phyloP scores from a whole-genome alignment of 2,329 filamentous ascomycete genomes.

The Ophiostoma tasmaniense region DNA sequence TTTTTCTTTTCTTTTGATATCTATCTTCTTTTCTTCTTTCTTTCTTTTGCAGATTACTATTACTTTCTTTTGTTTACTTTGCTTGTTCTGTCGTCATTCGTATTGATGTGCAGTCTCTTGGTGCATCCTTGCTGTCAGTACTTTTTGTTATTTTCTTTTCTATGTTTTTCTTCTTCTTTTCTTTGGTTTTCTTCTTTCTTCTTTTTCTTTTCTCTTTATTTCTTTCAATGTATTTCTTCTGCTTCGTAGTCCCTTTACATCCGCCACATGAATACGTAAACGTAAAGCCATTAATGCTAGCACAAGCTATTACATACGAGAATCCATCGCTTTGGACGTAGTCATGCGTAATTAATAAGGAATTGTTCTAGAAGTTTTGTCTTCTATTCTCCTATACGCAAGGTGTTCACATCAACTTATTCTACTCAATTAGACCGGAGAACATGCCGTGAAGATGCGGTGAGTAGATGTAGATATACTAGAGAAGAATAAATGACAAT shows the following conservation, averaged over 20 bases:
- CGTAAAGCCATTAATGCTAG: background rate
- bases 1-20: background rate
- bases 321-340: background rate
- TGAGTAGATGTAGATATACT: background rate
- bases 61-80: background rate
- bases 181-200: too few relatives aligned
- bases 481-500: background rate
- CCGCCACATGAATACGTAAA: background rate
- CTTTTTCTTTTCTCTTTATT: background rate
- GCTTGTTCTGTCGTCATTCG: too few relatives aligned
- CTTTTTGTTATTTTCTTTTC: background rate
- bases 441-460: background rate
- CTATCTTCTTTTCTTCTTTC: background rate
- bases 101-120: too few relatives aligned
- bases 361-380: background rate
- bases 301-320: slow-evolving; percentile 2
- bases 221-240: background rate
- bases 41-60: background rate
- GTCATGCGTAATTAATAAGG: background rate
- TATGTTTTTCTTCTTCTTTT: background rate
- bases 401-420: too few relatives aligned
- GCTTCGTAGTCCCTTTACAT: too few relatives aligned
- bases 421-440: background rate
- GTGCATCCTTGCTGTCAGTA: background rate
- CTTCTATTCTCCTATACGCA: too few relatives aligned